Percentiles rank a stretch among this genome's conserved stretches.
Evolutionary conservation across 169 alveolate genomes (phyloP).

Genomic region (Plasmodium berghei): DNA sequence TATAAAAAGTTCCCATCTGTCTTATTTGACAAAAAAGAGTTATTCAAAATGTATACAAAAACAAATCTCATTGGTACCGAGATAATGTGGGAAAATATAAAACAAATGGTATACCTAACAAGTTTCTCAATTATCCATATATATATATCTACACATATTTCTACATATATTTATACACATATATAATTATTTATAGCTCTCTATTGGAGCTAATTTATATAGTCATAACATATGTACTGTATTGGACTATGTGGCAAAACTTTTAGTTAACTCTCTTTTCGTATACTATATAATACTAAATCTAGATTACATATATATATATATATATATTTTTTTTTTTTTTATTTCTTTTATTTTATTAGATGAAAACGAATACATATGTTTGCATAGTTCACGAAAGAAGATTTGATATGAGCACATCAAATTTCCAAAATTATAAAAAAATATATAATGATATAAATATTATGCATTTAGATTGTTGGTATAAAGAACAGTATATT

Average conservation of each 20-base stretch:
- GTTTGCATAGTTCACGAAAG: slow-evolving; percentile 70
- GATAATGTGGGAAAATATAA: slow-evolving; percentile 64
- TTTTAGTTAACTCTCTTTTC: not conserved
- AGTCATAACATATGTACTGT: not conserved
- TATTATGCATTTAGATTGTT: slow-evolving; percentile 49
- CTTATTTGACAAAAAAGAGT: slow-evolving; percentile 59
- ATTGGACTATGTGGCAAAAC: not conserved
- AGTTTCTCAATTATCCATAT: not conserved
- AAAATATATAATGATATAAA: slow-evolving; percentile 57
- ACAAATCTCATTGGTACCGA: slow-evolving; percentile 61
- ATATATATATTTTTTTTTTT: not conserved
- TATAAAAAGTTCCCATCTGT: slow-evolving; percentile 48
- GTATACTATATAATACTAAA: no score
- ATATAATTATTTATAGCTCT: not conserved
- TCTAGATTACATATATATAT: not conserved
- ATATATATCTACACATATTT: not conserved
- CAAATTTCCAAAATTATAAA: slow-evolving; percentile 58
- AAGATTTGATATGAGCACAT: slow-evolving; percentile 25
- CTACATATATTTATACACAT: not conserved
- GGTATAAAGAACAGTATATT: slow-evolving; percentile 62
- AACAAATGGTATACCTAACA: slow-evolving; percentile 11
- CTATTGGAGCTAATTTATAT: not conserved
- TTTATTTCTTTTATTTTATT: not conserved
- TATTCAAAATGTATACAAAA: slow-evolving; percentile 65
- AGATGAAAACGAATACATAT: slow-evolving; percentile 74